Percentiles rank a stretch among this genome's conserved stretches.
Conservation (phyloP, 164 flowering plant species). For the Vitis riparia region DNA sequence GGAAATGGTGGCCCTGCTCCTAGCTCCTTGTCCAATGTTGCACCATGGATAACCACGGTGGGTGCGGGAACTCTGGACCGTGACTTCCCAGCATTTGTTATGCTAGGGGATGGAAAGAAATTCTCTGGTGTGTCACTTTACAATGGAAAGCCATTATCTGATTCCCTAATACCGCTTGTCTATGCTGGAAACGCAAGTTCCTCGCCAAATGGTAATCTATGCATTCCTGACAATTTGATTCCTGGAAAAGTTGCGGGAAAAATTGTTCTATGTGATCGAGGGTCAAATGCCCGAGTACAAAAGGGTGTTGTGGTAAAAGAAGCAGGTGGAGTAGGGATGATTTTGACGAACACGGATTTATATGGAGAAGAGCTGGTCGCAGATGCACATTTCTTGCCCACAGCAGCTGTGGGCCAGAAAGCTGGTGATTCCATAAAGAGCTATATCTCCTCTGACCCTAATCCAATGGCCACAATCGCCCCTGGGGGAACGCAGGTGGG, state of each 20-base stretch:
- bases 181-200: constrained; percentile 64
- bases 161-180: constrained; percentile 38
- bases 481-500: constrained; percentile 58
- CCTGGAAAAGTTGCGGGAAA: constrained; percentile 71
- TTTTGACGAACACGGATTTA: constrained; percentile 59
- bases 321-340: constrained; percentile 93
- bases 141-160: constrained; percentile 45
- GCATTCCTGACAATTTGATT: constrained; percentile 50
- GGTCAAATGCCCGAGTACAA: constrained; percentile 53
- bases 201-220: constrained; percentile 45
- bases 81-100: constrained; percentile 72
- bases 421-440: constrained; percentile 52
- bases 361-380: constrained; percentile 80
- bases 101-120: constrained; percentile 63
- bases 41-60: constrained; percentile 92
- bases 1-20: constrained; percentile 77
- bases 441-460: constrained; percentile 45
- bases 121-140: constrained; percentile 70
- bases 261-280: constrained; percentile 83
- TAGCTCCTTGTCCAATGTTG: constrained; percentile 61
- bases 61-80: constrained; percentile 92
- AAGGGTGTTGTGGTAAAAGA: constrained; percentile 67
- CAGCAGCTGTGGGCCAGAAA: constrained; percentile 57
- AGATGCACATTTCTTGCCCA: constrained; percentile 75
- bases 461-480: constrained; percentile 58